phyloP scores from a whole-genome alignment of 805 yeast genomes.

The Zygotorulaspora sp. region DNA sequence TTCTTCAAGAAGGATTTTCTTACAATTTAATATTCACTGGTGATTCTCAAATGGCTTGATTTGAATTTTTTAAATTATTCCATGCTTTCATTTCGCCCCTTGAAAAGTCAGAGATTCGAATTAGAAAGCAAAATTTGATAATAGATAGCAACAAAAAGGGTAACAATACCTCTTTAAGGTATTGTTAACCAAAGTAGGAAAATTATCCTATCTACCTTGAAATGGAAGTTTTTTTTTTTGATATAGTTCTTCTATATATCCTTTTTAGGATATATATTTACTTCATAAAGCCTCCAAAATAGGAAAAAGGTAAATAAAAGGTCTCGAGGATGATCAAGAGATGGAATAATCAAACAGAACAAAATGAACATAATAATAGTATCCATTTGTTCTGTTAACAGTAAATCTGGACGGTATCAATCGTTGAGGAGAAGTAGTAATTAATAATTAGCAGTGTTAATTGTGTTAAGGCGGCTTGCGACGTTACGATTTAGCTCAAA shows the following conservation, averaged over 20 bases:
- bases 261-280: background rate
- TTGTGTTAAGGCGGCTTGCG: background rate
- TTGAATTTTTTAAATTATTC: background rate
- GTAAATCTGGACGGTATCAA: too few relatives aligned
- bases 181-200: too few relatives aligned
- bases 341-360: too few relatives aligned
- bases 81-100: slow-evolving; percentile 2
- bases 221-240: too few relatives aligned
- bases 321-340: too few relatives aligned
- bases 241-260: too few relatives aligned
- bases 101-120: background rate
- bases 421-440: background rate
- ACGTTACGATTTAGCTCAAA: background rate
- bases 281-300: background rate
- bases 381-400: too few relatives aligned
- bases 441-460: background rate
- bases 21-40: too few relatives aligned
- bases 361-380: too few relatives aligned
- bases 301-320: slow-evolving; percentile 6
- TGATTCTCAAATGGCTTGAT: slow-evolving; percentile 34
- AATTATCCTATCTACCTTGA: too few relatives aligned
- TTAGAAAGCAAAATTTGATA: background rate
- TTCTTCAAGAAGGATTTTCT: too few relatives aligned
- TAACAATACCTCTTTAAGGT: background rate
- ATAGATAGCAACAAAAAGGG: background rate